phyloP scores from a whole-genome alignment of 345 rosid species.

The Erodium maritimum region DNA sequence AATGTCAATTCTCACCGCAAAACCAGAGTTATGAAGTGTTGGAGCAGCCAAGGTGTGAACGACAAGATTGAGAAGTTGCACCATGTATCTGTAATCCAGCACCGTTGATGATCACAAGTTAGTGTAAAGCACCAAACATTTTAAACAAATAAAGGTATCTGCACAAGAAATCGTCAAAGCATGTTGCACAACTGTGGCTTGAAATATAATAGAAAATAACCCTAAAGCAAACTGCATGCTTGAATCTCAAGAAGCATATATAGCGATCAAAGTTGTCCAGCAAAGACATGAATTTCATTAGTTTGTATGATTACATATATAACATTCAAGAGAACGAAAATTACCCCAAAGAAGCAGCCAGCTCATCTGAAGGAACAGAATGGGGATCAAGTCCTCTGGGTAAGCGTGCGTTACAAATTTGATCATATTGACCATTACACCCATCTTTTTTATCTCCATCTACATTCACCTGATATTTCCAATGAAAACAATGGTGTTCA shows the following conservation, averaged over 20 bases:
- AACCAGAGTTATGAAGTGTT: slow-evolving; percentile 80
- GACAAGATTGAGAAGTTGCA: slow-evolving; percentile 82
- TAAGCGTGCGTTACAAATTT: slow-evolving; percentile 74
- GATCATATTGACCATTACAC: slow-evolving; percentile 42
- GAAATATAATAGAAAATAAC: not conserved
- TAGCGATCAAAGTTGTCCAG: not conserved
- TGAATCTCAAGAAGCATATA: not conserved
- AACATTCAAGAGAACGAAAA: not conserved
- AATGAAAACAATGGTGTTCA: slow-evolving; percentile 3
- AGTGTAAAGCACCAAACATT: not conserved
- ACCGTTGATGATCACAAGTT: not conserved
- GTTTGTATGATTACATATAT: not conserved
- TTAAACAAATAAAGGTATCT: not conserved
- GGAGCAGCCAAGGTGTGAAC: slow-evolving; percentile 71
- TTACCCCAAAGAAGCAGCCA: slow-evolving; percentile 84
- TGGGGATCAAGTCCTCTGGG: slow-evolving; percentile 95
- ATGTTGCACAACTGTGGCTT: not conserved
- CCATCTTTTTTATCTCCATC: slow-evolving; percentile 57
- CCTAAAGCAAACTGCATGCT: not conserved
- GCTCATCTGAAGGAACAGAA: slow-evolving; percentile 82
- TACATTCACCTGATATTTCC: slow-evolving; percentile 34
- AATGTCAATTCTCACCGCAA: slow-evolving; percentile 65
- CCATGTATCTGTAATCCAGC: slow-evolving; percentile 52
- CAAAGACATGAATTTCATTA: not conserved
- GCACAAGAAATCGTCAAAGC: not conserved